A percentile compares a stretch with the other conserved stretches of the same genome.
phyloP scores from a whole-genome alignment of 768 basidiomycete genomes.

The Pleurotus tuber-regium region DNA sequence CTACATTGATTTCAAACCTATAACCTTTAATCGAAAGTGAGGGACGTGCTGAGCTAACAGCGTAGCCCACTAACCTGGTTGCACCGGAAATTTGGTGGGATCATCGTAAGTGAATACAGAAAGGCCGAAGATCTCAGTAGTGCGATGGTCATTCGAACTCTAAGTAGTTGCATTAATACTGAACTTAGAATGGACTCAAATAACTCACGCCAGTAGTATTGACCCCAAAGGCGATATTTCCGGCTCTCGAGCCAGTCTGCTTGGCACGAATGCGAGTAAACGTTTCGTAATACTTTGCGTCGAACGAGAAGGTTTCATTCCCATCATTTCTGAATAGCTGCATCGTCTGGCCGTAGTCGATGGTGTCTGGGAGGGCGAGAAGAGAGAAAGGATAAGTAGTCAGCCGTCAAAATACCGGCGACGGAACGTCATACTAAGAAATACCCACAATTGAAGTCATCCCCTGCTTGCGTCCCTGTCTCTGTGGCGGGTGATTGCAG shows the following conservation, averaged over 20 bases:
- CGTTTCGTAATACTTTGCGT: neutral
- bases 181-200: neutral
- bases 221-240: neutral
- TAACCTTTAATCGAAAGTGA: neutral
- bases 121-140: neutral
- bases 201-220: neutral
- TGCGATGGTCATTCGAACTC: neutral
- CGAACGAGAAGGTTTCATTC: neutral
- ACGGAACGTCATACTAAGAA: neutral
- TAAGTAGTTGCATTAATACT: neutral
- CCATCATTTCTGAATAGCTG: neutral
- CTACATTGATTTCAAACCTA: neutral
- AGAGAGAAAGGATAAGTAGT: neutral
- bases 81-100: conserved; percentile 10
- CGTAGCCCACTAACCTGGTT: conserved; percentile 7
- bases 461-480: neutral
- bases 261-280: neutral
- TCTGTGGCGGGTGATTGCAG: neutral
- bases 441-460: neutral
- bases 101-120: neutral
- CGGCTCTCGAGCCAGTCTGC: neutral
- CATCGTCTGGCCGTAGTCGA: neutral
- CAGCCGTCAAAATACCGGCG: neutral
- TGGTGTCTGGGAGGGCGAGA: neutral
- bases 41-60: neutral